A percentile compares a stretch with the other conserved stretches of the same genome.
Evolutionary conservation across 345 rosid species (phyloP).

Genomic region (Brassica rapa): DNA sequence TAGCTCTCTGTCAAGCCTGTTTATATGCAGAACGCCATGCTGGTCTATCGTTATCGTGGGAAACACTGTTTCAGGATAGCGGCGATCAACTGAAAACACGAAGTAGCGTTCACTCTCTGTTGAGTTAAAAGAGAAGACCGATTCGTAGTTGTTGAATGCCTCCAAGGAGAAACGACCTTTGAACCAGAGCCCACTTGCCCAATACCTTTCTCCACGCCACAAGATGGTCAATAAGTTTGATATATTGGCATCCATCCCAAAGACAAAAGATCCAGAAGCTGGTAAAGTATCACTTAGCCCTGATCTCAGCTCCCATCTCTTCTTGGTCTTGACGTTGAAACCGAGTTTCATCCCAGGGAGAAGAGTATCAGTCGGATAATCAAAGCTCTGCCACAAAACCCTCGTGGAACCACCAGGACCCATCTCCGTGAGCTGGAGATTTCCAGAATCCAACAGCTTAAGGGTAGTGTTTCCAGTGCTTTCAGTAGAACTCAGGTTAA

Average conservation of each 20-base stretch:
- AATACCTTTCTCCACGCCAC: background rate
- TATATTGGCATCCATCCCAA: background rate
- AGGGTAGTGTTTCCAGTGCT: background rate
- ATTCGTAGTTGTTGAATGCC: background rate
- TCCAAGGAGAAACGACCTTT: background rate
- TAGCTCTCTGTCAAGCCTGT: slow-evolving; percentile 1
- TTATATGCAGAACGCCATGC: background rate
- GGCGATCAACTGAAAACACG: background rate
- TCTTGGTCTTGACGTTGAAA: background rate
- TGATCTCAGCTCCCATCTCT: slow-evolving; percentile 2
- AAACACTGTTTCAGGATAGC: background rate
- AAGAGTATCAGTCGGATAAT: background rate
- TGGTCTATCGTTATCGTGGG: background rate
- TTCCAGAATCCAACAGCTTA: background rate
- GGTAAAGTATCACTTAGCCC: background rate
- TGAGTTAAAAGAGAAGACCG: background rate
- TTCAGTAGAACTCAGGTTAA: background rate
- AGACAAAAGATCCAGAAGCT: background rate
- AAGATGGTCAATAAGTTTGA: background rate
- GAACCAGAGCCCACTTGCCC: background rate
- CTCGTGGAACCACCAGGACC: background rate
- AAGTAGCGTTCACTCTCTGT: background rate
- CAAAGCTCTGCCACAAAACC: slow-evolving; percentile 1
- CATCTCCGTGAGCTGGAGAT: background rate
- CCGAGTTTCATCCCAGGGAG: background rate